Evolutionary conservation across 129 eudicot genomes (phyloP).

Genomic region (Dittrichia graveolens): DNA sequence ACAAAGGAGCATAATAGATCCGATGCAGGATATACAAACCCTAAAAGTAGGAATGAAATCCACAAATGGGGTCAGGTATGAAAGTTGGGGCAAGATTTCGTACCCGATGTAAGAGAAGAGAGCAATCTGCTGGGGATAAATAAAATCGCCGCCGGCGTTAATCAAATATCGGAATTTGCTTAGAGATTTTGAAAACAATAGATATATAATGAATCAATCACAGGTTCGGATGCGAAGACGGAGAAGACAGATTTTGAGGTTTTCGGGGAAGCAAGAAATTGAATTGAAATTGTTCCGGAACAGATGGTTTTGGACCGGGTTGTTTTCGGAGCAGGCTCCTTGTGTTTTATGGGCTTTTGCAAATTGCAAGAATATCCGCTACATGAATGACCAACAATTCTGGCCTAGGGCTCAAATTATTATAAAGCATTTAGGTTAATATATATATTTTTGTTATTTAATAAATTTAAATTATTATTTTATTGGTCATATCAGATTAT

Average conservation of each 20-base stretch:
- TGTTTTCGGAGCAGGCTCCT: no score
- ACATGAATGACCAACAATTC: no score
- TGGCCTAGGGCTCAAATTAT: no score
- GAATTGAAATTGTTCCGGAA: slow-evolving; percentile 2
- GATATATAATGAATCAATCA: neutral
- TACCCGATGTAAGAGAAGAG: slow-evolving; percentile 9
- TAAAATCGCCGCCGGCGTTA: slow-evolving; percentile 2
- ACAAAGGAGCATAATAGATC: slow-evolving; percentile 18
- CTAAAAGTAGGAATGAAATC: neutral
- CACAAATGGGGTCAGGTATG: neutral
- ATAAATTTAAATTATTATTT: no score
- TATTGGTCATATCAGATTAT: no score
- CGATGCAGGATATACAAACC: neutral
- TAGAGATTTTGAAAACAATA: neutral
- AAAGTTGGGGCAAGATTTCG: neutral
- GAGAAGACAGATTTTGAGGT: slow-evolving; percentile 5
- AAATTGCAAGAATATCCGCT: no score
- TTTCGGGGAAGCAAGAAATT: slow-evolving; percentile 5
- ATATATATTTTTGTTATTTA: neutral
- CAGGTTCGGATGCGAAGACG: neutral
- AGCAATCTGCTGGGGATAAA: slow-evolving; percentile 6
- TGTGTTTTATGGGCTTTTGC: no score
- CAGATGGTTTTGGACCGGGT: no score
- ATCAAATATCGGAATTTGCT: slow-evolving; percentile 9
- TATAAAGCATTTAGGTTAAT: no score